Evolutionary conservation across 148 eudicot species (phyloP).

Genomic region (Camellia lanceoleosa): DNA sequence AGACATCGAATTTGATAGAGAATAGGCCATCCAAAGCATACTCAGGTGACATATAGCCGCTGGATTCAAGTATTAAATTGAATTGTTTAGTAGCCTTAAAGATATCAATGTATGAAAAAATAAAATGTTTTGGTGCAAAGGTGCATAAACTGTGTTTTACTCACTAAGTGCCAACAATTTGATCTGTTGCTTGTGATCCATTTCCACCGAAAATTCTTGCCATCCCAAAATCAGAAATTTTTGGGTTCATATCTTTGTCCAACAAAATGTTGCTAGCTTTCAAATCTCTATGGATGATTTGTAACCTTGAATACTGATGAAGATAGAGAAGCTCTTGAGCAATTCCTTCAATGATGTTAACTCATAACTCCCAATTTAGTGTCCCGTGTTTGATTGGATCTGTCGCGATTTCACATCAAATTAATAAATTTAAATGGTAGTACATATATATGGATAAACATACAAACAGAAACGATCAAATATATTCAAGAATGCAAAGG

Average conservation of each 20-base stretch:
- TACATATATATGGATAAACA: not conserved
- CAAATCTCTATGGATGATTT: slow-evolving; percentile 32
- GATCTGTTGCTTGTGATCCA: slow-evolving; percentile 11
- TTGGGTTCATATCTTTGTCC: slow-evolving; percentile 23
- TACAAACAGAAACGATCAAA: not conserved
- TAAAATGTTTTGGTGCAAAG: not conserved
- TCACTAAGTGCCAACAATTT: slow-evolving; percentile 35
- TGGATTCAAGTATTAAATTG: not conserved
- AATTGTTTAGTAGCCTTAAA: not conserved
- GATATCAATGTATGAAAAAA: not conserved
- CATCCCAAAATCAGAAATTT: slow-evolving; percentile 32
- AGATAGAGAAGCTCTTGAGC: slow-evolving; percentile 22
- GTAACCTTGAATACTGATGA: slow-evolving; percentile 33
- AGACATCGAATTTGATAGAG: not conserved
- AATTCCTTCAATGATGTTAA: not conserved
- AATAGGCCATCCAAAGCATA: not conserved
- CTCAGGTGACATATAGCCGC: not conserved
- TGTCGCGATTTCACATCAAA: not conserved
- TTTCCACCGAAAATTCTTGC: slow-evolving; percentile 29
- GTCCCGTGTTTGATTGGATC: not conserved
- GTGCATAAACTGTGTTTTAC: not conserved
- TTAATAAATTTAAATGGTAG: not conserved
- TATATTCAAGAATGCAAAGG: not conserved
- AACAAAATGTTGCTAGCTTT: slow-evolving; percentile 27
- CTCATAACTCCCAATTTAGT: not conserved